Conservation (phyloP, 495 filamentous ascomycete species). For the Elaphomyces granulatus region DNA sequence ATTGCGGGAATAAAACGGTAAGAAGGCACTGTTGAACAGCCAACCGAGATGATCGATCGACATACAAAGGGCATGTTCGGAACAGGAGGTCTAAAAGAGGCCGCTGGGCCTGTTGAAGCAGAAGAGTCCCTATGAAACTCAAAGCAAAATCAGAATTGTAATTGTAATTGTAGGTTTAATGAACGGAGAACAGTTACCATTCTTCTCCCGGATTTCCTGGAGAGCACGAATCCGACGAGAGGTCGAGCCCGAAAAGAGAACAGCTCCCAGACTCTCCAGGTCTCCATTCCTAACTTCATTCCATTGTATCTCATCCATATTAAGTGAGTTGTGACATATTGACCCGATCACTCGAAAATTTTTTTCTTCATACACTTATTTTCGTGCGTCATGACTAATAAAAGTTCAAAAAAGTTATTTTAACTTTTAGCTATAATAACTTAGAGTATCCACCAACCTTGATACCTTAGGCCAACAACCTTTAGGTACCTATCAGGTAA, state of each 20-base stretch:
- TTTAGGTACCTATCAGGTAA: too few species aligned
- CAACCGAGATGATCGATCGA: slow-evolving; percentile 67
- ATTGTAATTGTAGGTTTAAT: slow-evolving; percentile 3
- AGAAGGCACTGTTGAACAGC: slow-evolving; percentile 66
- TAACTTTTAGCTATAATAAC: too few species aligned
- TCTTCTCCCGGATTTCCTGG: slow-evolving; percentile 35
- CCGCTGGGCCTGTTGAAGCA: slow-evolving; percentile 22
- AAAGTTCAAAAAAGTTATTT: too few species aligned
- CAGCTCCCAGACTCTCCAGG: slow-evolving; percentile 30
- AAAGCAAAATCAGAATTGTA: slow-evolving; percentile 7
- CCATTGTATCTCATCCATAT: slow-evolving; percentile 37
- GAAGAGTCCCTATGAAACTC: slow-evolving; percentile 2
- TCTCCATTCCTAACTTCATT: slow-evolving; percentile 34
- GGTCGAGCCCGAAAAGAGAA: slow-evolving; percentile 35
- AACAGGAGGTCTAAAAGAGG: slow-evolving; percentile 57
- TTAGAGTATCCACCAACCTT: too few species aligned
- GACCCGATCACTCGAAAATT: too few species aligned
- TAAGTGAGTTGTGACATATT: slow-evolving; percentile 16
- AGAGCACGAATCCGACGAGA: slow-evolving; percentile 33
- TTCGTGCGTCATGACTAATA: too few species aligned
- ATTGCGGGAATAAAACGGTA: slow-evolving; percentile 41
- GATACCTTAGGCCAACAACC: too few species aligned
- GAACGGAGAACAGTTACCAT: slow-evolving; percentile 17
- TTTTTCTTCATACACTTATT: too few species aligned
- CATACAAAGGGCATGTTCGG: slow-evolving; percentile 73